Conservation (phyloP, 2,329 filamentous ascomycete genomes). For the Arthroderma sp. region DNA sequence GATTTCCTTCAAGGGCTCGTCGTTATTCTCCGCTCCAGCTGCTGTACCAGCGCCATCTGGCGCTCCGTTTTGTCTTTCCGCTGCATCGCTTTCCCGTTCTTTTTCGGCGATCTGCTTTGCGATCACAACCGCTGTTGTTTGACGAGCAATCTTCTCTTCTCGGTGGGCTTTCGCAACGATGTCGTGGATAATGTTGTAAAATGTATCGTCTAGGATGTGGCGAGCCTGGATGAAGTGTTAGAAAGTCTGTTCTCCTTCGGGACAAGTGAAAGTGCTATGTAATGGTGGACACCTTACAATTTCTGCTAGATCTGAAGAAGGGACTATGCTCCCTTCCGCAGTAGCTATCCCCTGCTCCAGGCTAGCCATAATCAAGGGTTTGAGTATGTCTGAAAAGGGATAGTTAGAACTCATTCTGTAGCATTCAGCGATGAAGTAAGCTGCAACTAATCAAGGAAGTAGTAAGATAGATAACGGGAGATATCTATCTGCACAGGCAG, state of each 20-base stretch:
- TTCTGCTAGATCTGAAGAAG: no score
- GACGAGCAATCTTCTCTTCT: slow-evolving; percentile 47
- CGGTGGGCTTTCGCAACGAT: slow-evolving; percentile 46
- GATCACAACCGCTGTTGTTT: slow-evolving; percentile 37
- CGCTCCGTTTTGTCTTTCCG: slow-evolving; percentile 18
- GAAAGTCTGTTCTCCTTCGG: slow-evolving; percentile 1
- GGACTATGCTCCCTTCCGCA: no score
- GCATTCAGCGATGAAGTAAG: no score
- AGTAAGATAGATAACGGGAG: no score
- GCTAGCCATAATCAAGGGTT: no score
- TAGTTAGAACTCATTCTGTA: no score
- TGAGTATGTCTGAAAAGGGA: no score
- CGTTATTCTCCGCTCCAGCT: slow-evolving; percentile 23
- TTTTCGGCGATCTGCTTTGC: slow-evolving; percentile 33
- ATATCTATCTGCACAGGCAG: background rate
- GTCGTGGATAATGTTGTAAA: slow-evolving; percentile 49
- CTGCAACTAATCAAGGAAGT: no score
- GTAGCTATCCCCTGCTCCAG: no score
- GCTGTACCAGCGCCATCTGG: slow-evolving; percentile 24
- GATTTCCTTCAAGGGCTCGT: slow-evolving; percentile 19
- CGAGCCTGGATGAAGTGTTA: slow-evolving; percentile 21
- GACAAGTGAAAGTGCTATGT: background rate
- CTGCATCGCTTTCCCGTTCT: slow-evolving; percentile 22
- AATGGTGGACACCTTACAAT: no score
- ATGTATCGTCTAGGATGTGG: slow-evolving; percentile 43